phyloP scores from a whole-genome alignment of 2,329 filamentous ascomycete genomes.

The Coniochaeta sp. region DNA sequence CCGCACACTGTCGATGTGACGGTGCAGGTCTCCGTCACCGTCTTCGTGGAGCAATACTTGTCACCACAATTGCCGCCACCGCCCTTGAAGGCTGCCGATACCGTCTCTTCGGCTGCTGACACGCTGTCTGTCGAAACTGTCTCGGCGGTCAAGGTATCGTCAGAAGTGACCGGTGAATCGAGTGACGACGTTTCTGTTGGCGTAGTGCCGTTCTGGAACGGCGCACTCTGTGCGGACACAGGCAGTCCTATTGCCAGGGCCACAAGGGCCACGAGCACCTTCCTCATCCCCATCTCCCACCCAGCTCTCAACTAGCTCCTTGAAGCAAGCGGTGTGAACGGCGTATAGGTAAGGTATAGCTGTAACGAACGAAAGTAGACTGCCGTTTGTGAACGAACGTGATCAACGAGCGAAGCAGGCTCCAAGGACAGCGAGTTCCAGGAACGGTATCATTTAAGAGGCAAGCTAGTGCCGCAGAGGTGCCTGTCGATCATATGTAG shows the following conservation, averaged over 20 bases:
- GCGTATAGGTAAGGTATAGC: background rate
- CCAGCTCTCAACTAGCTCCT: background rate
- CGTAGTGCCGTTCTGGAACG: background rate
- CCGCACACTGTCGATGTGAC: background rate
- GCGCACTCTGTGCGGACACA: background rate
- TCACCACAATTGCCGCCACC: background rate
- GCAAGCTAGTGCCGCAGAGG: background rate
- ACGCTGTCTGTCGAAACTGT: background rate
- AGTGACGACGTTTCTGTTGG: background rate
- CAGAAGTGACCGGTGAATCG: background rate
- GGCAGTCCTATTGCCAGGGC: background rate
- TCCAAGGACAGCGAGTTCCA: background rate
- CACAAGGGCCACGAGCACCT: background rate
- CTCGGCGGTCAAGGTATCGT: background rate
- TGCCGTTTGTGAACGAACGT: background rate
- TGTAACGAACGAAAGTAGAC: background rate
- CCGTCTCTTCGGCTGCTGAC: background rate
- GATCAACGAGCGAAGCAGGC: background rate
- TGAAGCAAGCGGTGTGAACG: background rate
- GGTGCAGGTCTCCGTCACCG: background rate
- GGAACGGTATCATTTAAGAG: background rate
- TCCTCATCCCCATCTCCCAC: background rate
- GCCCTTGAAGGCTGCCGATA: background rate
- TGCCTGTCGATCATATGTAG: background rate
- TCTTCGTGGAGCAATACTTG: background rate